Conservation (phyloP, 306 rosid genomes). For the Gastrolobium bilobum region DNA sequence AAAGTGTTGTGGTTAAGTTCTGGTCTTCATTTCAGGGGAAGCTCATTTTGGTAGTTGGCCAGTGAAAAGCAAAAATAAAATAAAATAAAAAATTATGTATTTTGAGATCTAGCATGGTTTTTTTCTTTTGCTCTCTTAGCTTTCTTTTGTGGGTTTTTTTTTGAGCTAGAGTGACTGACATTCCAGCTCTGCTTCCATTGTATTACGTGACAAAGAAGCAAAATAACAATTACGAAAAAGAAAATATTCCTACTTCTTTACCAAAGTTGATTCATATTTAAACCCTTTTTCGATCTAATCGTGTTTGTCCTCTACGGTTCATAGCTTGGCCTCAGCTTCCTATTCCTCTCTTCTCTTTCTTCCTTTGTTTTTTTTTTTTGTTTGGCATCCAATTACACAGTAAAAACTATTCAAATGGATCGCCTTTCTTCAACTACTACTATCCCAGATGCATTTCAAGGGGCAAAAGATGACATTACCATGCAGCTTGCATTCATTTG, state of each 20-base stretch:
- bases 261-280: slow-evolving; percentile 46
- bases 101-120: slow-evolving; percentile 54
- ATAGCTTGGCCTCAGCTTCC: background rate
- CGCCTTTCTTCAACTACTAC: slow-evolving; percentile 52
- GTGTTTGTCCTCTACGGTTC: background rate
- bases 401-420: slow-evolving; percentile 63
- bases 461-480: slow-evolving; percentile 74
- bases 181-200: slow-evolving; percentile 59
- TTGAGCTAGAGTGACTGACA: slow-evolving; percentile 58
- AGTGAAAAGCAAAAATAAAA: slow-evolving; percentile 31
- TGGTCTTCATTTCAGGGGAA: slow-evolving; percentile 33
- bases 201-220: slow-evolving; percentile 65
- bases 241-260: slow-evolving; percentile 48
- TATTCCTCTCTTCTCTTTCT: slow-evolving; percentile 9
- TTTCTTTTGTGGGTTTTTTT: slow-evolving; percentile 45
- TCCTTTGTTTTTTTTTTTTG: slow-evolving; percentile 19
- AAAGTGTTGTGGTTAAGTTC: slow-evolving; percentile 24
- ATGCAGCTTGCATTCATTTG: slow-evolving; percentile 68
- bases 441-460: slow-evolving; percentile 71
- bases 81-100: background rate
- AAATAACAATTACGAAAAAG: slow-evolving; percentile 44
- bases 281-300: slow-evolving; percentile 43
- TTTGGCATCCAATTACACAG: slow-evolving; percentile 15
- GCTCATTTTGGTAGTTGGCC: slow-evolving; percentile 11
- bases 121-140: slow-evolving; percentile 42